A percentile compares a stretch with the other conserved stretches of the same genome.
phyloP scores from a whole-genome alignment of 495 filamentous ascomycete genomes.

The Trichocladium uniseriatum region DNA sequence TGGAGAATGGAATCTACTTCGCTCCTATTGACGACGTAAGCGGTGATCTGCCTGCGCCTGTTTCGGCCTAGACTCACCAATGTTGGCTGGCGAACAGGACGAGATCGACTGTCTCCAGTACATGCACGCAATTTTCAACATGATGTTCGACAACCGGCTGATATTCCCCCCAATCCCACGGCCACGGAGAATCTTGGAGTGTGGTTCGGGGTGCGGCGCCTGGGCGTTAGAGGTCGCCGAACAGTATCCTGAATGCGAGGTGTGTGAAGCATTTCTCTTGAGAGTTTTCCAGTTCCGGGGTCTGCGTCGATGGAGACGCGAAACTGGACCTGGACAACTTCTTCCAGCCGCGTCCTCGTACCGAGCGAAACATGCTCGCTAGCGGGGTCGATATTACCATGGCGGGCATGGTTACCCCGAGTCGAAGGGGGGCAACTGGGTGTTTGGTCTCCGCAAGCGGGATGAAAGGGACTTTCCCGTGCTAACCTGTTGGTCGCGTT shows the following conservation, averaged over 20 bases:
- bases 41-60: constrained; percentile 10
- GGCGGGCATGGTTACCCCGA: background rate
- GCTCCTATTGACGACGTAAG: constrained; percentile 79
- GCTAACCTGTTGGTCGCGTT: background rate
- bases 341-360: no score
- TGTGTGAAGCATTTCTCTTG: constrained; percentile 33
- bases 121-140: constrained; percentile 61
- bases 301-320: background rate
- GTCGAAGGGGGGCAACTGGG: background rate
- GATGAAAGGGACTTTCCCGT: background rate
- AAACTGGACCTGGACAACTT: no score
- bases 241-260: constrained; percentile 63
- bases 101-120: constrained; percentile 68
- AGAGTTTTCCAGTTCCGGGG: background rate
- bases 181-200: constrained; percentile 63
- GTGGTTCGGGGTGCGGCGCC: constrained; percentile 58
- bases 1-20: constrained; percentile 66
- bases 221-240: constrained; percentile 45
- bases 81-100: constrained; percentile 43
- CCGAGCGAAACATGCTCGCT: no score
- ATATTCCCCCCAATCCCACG: constrained; percentile 67
- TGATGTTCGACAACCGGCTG: constrained; percentile 63
- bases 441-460: background rate
- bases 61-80: constrained; percentile 2
- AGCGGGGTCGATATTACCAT: no score